Percentiles rank a stretch among this genome's conserved stretches.
These are phyloP conservation scores for Thalassiosira profunda DNA, from an alignment of 108 stramenopile species.

Conservation along the genomic window DNA sequence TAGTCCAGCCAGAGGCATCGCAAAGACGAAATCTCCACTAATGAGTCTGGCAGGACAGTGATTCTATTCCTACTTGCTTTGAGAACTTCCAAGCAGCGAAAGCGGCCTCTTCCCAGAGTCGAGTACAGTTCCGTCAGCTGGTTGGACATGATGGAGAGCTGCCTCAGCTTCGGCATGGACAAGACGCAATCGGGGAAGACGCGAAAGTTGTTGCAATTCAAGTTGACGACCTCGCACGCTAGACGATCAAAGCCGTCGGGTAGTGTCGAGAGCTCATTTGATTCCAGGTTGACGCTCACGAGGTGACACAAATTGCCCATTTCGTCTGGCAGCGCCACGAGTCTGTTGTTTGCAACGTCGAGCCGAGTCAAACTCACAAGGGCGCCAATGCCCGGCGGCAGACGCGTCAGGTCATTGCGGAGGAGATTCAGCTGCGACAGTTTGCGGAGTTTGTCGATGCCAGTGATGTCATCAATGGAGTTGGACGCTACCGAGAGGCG, in stretches of 20 bases:
- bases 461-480: constrained; percentile 17
- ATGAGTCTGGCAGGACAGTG: constrained; percentile 31
- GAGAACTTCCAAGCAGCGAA: constrained; percentile 15
- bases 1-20: constrained; percentile 47
- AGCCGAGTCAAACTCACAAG: constrained; percentile 11
- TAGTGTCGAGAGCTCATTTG: constrained; percentile 28
- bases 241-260: constrained; percentile 19
- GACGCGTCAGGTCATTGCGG: constrained; percentile 22
- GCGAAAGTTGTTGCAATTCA: constrained; percentile 29
- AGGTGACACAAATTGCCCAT: constrained; percentile 22
- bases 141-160: constrained; percentile 27
- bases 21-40: constrained; percentile 28
- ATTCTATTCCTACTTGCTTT: constrained; percentile 39
- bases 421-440: constrained; percentile 32
- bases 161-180: constrained; percentile 10
- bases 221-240: constrained; percentile 21
- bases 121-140: constrained; percentile 10
- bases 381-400: constrained; percentile 21
- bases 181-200: constrained; percentile 26
- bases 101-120: constrained; percentile 7
- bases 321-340: constrained; percentile 33
- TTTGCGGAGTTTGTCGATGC: constrained; percentile 20
- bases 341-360: constrained; percentile 34
- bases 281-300: constrained; percentile 37
- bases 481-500: constrained; percentile 45